Percentiles rank a stretch among this genome's conserved stretches.
These are phyloP conservation scores for Candida taoyuanica DNA, from an alignment of 805 yeast species.

Conservation along the genomic window DNA sequence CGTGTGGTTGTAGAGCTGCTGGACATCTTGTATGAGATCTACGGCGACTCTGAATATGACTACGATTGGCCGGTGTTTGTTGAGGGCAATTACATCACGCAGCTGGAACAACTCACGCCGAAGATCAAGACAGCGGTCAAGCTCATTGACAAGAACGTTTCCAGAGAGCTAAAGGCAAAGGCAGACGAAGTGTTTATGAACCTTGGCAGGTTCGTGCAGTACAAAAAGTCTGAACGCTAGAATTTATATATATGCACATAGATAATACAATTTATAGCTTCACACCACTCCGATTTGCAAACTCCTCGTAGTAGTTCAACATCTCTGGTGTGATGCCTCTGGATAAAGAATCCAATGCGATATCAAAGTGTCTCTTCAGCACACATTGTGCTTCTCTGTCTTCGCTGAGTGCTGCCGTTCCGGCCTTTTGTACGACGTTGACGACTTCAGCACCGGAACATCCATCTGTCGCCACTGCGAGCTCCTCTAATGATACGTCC, in stretches of 20 bases:
- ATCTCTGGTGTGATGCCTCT: conserved; percentile 82
- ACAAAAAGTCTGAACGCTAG: conserved; percentile 51
- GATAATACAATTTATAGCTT: conserved; percentile 15
- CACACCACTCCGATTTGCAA: conserved; percentile 38
- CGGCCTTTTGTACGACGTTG: conserved; percentile 90
- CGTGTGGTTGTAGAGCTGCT: conserved; percentile 54
- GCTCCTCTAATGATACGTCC: conserved; percentile 43
- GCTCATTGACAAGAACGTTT: conserved; percentile 60
- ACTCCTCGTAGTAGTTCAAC: conserved; percentile 65
- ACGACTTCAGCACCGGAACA: conserved; percentile 98
- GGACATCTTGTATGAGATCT: conserved; percentile 70
- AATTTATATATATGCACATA: not conserved
- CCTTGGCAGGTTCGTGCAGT: conserved; percentile 70
- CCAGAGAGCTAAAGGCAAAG: conserved; percentile 49
- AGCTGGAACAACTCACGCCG: conserved; percentile 40
- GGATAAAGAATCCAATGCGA: conserved; percentile 63
- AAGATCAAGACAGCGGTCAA: conserved; percentile 51
- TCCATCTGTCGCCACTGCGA: conserved; percentile 73
- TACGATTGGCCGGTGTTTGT: conserved; percentile 72
- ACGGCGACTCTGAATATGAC: conserved; percentile 62
- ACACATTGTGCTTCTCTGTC: conserved; percentile 51
- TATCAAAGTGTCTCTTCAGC: conserved; percentile 60
- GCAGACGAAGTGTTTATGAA: conserved; percentile 67
- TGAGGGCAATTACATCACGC: conserved; percentile 39
- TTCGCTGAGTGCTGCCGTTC: conserved; percentile 89